Conservation (phyloP, 768 basidiomycete genomes). For the Naganishia onofrii region DNA sequence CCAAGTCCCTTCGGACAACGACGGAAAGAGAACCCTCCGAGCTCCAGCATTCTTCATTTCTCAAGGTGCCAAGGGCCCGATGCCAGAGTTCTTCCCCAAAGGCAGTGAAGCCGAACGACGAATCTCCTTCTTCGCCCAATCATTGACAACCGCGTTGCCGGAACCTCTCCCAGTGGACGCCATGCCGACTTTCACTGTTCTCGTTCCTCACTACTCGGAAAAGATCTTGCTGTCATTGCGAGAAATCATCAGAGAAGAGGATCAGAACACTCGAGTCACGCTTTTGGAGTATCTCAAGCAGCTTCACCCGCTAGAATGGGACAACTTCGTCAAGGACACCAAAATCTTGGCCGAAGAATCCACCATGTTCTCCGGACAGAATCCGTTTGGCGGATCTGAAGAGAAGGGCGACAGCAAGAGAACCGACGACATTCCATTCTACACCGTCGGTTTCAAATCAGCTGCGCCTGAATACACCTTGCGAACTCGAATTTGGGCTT, state of each 20-base stretch:
- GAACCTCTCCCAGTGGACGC: constrained; percentile 92
- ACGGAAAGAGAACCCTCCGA: constrained; percentile 83
- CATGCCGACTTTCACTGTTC: constrained; percentile 99
- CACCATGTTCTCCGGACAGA: constrained; percentile 64
- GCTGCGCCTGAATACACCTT: constrained; percentile 97
- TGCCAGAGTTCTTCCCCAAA: constrained; percentile 85
- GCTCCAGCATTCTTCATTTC: constrained; percentile 98
- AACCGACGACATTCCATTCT: constrained; percentile 90
- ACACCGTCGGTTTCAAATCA: constrained; percentile 98
- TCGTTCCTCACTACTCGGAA: constrained; percentile 97
- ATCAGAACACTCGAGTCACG: constrained; percentile 94
- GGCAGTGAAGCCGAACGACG: constrained; percentile 95
- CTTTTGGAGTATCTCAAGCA: constrained; percentile 97
- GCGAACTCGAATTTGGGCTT: constrained; percentile 98
- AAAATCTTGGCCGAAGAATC: constrained; percentile 98
- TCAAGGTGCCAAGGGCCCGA: constrained; percentile 77
- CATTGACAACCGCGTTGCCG: constrained; percentile 89
- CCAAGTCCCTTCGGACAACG: constrained; percentile 85
- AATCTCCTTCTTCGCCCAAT: constrained; percentile 98
- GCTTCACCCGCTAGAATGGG: constrained; percentile 96
- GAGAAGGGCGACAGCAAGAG: constrained; percentile 73
- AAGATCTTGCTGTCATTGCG: constrained; percentile 96
- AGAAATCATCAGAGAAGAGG: constrained; percentile 98
- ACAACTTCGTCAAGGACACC: constrained; percentile 99
- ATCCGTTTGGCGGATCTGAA: constrained; percentile 64